A percentile compares a stretch with the other conserved stretches of the same genome.
These are phyloP conservation scores for Arthrobotrys sinensis DNA, from an alignment of 2,329 filamentous ascomycete genomes.

Conservation along the genomic window DNA sequence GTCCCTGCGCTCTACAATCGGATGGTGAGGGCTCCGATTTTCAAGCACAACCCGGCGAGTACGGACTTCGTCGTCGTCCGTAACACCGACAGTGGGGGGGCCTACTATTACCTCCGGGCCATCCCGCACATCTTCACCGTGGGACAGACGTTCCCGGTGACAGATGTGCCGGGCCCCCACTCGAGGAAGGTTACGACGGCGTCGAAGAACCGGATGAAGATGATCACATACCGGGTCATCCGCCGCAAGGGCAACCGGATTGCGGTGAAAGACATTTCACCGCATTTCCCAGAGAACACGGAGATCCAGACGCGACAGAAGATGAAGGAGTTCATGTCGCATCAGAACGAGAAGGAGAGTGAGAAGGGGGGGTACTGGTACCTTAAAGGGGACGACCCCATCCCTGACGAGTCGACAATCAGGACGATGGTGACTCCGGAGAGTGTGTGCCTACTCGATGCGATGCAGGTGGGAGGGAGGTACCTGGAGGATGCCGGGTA, in stretches of 20 bases:
- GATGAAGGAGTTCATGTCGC: conserved; percentile 93
- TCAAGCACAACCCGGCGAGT: conserved; percentile 82
- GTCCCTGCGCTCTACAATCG: conserved; percentile 93
- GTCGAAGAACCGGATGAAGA: conserved; percentile 96
- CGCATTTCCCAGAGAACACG: conserved; percentile 91
- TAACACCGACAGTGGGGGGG: conserved; percentile 81
- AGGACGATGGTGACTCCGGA: conserved; percentile 93
- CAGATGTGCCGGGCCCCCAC: conserved; percentile 93
- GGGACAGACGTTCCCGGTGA: conserved; percentile 91
- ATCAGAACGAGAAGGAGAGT: conserved; percentile 74
- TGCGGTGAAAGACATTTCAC: conserved; percentile 86
- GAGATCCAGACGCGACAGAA: conserved; percentile 97
- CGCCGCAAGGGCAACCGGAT: conserved; percentile 80
- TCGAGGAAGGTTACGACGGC: conserved; percentile 95
- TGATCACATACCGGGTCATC: conserved; percentile 92
- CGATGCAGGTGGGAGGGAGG: conserved; percentile 95
- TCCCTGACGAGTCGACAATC: conserved; percentile 85
- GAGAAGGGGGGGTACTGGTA: conserved; percentile 81
- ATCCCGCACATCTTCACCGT: conserved; percentile 93
- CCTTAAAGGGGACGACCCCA: conserved; percentile 78
- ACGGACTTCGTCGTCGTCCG: conserved; percentile 91
- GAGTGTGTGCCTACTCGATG: conserved; percentile 92
- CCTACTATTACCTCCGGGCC: conserved; percentile 85
- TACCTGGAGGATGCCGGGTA: conserved; percentile 93
- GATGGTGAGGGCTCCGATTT: conserved; percentile 95